Evolutionary conservation across 306 rosid species (phyloP).

Genomic region (Cicer yamashitae): DNA sequence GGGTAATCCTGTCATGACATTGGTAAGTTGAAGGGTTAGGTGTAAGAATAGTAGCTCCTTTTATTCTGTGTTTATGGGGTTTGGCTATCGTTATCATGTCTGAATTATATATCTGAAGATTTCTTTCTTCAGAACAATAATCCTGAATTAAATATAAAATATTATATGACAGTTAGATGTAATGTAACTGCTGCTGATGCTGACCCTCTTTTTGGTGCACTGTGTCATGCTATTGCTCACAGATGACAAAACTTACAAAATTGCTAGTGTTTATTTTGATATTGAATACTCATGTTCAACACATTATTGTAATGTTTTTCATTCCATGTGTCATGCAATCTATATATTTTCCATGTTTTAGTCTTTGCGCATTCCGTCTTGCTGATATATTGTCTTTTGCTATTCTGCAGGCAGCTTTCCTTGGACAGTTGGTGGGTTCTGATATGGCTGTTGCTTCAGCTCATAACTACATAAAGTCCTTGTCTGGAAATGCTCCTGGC

Average conservation of each 20-base stretch:
- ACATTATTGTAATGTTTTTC: not conserved
- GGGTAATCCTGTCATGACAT: constrained; percentile 91
- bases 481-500: constrained; percentile 68
- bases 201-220: constrained; percentile 23
- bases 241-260: constrained; percentile 21
- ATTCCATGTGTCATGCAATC: constrained; percentile 28
- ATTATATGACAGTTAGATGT: constrained; percentile 19
- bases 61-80: constrained; percentile 6
- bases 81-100: constrained; percentile 17
- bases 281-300: constrained; percentile 24
- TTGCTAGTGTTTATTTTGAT: constrained; percentile 36
- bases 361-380: constrained; percentile 15
- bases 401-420: constrained; percentile 76
- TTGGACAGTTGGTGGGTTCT: constrained; percentile 75
- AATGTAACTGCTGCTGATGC: constrained; percentile 35
- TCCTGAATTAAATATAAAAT: constrained; percentile 15
- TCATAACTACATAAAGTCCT: constrained; percentile 70
- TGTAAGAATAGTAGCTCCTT: constrained; percentile 18
- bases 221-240: constrained; percentile 35
- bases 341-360: constrained; percentile 18
- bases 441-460: constrained; percentile 83
- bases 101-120: constrained; percentile 24
- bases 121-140: constrained; percentile 13
- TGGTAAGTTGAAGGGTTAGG: constrained; percentile 67
- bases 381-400: constrained; percentile 12